phyloP scores from a whole-genome alignment of 108 stramenopile species.

The Fragilariopsis cylindrus region DNA sequence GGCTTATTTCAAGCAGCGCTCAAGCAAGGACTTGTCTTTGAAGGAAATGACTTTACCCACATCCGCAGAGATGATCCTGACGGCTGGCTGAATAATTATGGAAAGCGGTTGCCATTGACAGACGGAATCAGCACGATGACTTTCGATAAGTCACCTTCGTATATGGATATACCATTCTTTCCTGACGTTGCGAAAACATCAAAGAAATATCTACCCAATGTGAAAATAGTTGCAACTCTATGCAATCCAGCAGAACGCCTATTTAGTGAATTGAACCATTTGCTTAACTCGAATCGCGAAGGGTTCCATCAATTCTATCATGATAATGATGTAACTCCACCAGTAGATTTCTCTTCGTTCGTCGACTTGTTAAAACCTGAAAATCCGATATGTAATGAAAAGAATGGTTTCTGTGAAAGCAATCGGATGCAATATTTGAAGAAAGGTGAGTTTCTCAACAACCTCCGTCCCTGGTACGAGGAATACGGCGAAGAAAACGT shows the following conservation, averaged over 20 bases:
- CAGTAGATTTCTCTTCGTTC: background rate
- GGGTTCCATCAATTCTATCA: background rate
- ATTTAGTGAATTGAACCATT: background rate
- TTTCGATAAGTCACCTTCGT: constrained; percentile 1
- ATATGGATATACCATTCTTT: background rate
- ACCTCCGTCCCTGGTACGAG: background rate
- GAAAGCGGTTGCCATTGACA: background rate
- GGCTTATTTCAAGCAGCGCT: background rate
- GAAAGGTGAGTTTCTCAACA: background rate
- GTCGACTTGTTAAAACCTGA: background rate
- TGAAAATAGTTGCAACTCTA: constrained; percentile 1
- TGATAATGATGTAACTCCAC: background rate
- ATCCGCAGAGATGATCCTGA: background rate
- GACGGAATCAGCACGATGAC: constrained; percentile 1
- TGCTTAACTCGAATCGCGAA: background rate
- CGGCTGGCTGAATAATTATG: background rate
- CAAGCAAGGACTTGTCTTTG: background rate
- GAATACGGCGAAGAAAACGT: background rate
- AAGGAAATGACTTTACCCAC: background rate
- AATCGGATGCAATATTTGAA: constrained; percentile 6
- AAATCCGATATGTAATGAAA: background rate
- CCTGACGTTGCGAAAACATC: background rate
- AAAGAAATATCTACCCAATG: background rate
- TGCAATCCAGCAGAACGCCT: constrained; percentile 5
- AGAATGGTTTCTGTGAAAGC: background rate